Evolutionary conservation across 1,139 yeast genomes (phyloP), one percentile per base, ranked within the genome.

Genomic region (Zygoascus hellenicus): DNA sequence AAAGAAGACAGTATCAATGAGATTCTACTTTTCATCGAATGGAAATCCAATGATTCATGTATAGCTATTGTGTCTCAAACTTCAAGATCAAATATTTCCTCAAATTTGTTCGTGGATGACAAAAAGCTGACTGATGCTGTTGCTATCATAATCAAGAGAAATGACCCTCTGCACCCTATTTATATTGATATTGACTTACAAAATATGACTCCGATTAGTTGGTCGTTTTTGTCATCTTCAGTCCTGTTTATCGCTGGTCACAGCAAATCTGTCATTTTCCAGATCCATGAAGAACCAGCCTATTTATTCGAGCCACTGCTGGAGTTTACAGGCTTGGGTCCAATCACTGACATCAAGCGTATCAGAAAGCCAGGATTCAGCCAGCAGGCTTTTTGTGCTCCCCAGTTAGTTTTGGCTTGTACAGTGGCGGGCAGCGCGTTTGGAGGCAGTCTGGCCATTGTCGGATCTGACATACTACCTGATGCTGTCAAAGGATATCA

Each of bases 211-310:
- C 43, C 43, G 7, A 13, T 34, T 5, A 13, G n/a, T 7, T 36
- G 38, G 10, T 16, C 38, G 11, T 43, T n/a, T 26, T 43, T 28
- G 36, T n/a, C 13, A 10, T 31, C 19, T 15, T 36, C 26, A 4
- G 26, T 22, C 13, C 19, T 43, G n/a, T 36, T 36, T 29, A 35
- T 43, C 10, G 46, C 46, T 6, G 46, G 46, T 7, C 35, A 36
- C 17, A 36, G 13, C 22, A 15, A 30, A 15, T 35, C 46, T 11
- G 14, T 43, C n/a, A 15, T 43, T 1, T 43, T 16, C 30, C 26
- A 29, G 9, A 36, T n/a, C 29, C 17, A 11, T 14, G 28, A 19
- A 31, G 16, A 22, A 14, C 26, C 35, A 9, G 15, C n/a, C 16
- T 11, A 14, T 16, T n/a, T 9, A 9, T 16, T 43, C 14, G 31